phyloP scores from a whole-genome alignment of 495 filamentous ascomycete species.

The Lichina pygmaea region DNA sequence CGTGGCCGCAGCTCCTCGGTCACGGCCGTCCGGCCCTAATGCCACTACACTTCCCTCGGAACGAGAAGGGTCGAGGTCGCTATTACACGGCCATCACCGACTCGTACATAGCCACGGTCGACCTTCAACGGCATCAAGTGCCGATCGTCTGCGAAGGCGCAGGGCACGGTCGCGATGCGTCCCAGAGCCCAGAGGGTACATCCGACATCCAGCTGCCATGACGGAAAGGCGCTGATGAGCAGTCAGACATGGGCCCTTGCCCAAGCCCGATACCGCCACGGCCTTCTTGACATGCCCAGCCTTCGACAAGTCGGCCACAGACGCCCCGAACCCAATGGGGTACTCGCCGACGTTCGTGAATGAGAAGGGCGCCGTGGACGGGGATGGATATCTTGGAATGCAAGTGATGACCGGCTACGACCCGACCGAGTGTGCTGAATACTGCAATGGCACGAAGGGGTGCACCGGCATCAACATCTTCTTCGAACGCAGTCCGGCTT shows the following conservation, averaged over 20 bases:
- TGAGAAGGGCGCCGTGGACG: conserved; percentile 11
- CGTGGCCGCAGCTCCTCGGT: conserved; percentile 2
- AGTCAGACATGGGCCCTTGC: conserved; percentile 6
- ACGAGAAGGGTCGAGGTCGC: not conserved
- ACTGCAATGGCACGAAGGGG: conserved; percentile 7
- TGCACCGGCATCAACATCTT: conserved; percentile 22
- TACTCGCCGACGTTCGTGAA: conserved; percentile 16
- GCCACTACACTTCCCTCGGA: conserved; percentile 5
- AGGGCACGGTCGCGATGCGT: not conserved
- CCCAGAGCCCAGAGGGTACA: conserved; percentile 7
- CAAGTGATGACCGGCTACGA: conserved; percentile 17
- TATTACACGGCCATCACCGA: conserved; percentile 1
- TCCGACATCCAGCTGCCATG: too few relatives aligned
- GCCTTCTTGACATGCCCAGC: conserved; percentile 8
- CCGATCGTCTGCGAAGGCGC: not conserved
- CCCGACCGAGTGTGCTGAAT: conserved; percentile 11
- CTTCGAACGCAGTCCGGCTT: conserved; percentile 19
- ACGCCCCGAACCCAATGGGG: conserved; percentile 13
- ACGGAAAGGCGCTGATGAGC: too few relatives aligned
- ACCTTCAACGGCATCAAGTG: not conserved
- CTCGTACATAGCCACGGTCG: not conserved
- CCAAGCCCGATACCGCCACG: conserved; percentile 10
- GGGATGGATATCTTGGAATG: conserved; percentile 17
- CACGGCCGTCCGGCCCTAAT: conserved; percentile 6
- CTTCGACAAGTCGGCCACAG: conserved; percentile 5